Evolutionary conservation across 306 rosid genomes (phyloP), one percentile per base, ranked within the genome.

Genomic region (Ormosia emarginata): DNA sequence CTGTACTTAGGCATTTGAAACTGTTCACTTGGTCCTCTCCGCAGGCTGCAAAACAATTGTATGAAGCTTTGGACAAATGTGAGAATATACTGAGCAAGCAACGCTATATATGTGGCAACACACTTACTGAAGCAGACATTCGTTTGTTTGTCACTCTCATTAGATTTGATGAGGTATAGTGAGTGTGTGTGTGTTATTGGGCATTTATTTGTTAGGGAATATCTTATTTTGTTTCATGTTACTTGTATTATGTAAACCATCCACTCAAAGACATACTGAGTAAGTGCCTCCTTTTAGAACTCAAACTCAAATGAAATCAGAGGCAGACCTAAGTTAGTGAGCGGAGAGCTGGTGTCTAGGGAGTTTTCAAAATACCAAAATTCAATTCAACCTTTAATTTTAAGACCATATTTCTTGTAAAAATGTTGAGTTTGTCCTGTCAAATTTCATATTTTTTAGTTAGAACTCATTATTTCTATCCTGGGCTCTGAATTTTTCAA

Each of bases 121-220:
- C 88, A 44, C 71, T 93, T 50, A 78, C 97, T 29, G 98, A 95
- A 90, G 91, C 97, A n/a, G 99, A 95, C 83, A 77, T 95, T 78
- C 96, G 96, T 14, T 83, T 95, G 84, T 95, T 95, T 65, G 99
- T 95, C 80, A 95, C 99, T 71, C 89, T 95, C 40, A 93, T 93
- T 82, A 86, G 99, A 92, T 95, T 95, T 81, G 99, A 95, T 40
- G 97, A 95, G 99, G 99, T 95, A 88, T 65, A 44, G 34, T 33
- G 55, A 50, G 14, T 39, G 53, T 74, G 8, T 76, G n/a, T 64
- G 46, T 74, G 15, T 41, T 36, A 34, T 37, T n/a, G 61, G 56
- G n/a, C 63, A 50, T 39, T n/a, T 34, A 40, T 77, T 72, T 50
- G 71, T 47, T 2, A 41, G 41, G 39, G 36, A 71, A 14, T 41